These are phyloP conservation scores for Escovopsis sp. DNA, from an alignment of 2,329 filamentous ascomycete species.

Conservation along the genomic window DNA sequence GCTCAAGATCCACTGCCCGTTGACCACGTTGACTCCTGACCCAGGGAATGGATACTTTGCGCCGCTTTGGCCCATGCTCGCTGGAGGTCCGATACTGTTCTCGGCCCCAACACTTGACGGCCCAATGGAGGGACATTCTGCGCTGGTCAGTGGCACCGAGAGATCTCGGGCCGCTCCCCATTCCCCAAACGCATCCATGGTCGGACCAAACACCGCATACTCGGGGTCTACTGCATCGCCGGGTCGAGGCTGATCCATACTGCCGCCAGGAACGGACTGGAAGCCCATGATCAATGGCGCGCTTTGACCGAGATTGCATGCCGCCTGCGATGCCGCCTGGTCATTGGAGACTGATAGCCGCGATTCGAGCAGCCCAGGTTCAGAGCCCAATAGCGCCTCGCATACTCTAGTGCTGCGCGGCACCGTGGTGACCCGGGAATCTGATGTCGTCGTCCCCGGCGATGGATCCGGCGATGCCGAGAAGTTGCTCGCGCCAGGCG, in stretches of 20 bases:
- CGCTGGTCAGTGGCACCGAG: not conserved
- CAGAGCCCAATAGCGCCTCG: too few relatives aligned
- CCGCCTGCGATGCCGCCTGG: constrained; percentile 5
- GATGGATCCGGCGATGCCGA: constrained; percentile 18
- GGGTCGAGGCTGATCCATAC: not conserved
- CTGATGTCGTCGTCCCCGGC: constrained; percentile 14
- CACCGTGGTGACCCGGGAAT: constrained; percentile 11
- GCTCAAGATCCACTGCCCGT: constrained; percentile 42
- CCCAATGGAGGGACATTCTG: not conserved
- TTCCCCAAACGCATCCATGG: constrained; percentile 9
- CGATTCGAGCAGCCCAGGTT: constrained; percentile 18
- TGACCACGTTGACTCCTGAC: constrained; percentile 26
- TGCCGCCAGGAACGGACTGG: constrained; percentile 1
- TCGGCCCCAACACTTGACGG: not conserved
- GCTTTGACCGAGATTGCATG: constrained; percentile 3
- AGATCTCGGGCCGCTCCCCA: constrained; percentile 10
- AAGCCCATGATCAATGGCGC: constrained; percentile 6
- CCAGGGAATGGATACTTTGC: constrained; percentile 3
- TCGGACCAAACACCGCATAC: constrained; percentile 10
- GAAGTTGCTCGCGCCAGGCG: constrained; percentile 22
- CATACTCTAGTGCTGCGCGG: constrained; percentile 14
- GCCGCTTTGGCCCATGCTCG: constrained; percentile 10
- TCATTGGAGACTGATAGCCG: constrained; percentile 15
- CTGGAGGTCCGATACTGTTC: constrained; percentile 4
- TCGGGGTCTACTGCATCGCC: constrained; percentile 8